Evolutionary conservation across 2,329 filamentous ascomycete genomes (phyloP), one percentile per base, ranked within the genome.

Genomic region (Nemania bipapillata): DNA sequence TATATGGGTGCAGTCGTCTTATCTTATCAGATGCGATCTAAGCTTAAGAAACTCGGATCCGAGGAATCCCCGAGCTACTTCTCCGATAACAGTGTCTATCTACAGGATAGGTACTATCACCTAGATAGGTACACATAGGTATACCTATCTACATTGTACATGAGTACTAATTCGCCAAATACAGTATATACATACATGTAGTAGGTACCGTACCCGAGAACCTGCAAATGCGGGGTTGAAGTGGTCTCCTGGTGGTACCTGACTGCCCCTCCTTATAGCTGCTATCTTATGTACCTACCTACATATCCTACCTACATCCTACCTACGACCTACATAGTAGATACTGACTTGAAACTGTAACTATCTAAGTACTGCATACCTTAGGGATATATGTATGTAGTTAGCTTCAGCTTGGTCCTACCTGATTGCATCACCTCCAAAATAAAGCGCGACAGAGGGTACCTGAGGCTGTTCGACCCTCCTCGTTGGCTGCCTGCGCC

Each of bases 1-100:
- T 54, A 35, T n/a, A 8, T 20, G 17, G 40, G 9, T 26, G 26
- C 26, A 45, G 26, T 53, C n/a, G 12, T 49, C 57, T 69, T 69
- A 63, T 70, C 61, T 68, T 68, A 68, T 69, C 68, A 69, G 68
- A 70, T 70, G 58, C 54, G 65, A 68, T 63, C 65, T 28, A 40
- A n/a, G 32, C 24, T 26, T 9, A 32, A 47, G 12, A 32, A 11
- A 30, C 17, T 69, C 66, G 62, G 66, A 20, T 57, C 66, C 66
- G 66, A 68, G 26, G 32, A 55, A 28, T 24, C 22, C 4, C 65
- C 65, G 65, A 68, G 49, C 37, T 26, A 47, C n/a, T 65, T 56
- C 50, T 65, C 65, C 65, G 65, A 67, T 40, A 58, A 4, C 11
- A 26, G 4, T 40, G 8, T 57, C 35, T 47, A 24, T 20, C 8